Evolutionary conservation across 768 basidiomycete genomes (phyloP).

Genomic region (Agrocybe chaxingu): DNA sequence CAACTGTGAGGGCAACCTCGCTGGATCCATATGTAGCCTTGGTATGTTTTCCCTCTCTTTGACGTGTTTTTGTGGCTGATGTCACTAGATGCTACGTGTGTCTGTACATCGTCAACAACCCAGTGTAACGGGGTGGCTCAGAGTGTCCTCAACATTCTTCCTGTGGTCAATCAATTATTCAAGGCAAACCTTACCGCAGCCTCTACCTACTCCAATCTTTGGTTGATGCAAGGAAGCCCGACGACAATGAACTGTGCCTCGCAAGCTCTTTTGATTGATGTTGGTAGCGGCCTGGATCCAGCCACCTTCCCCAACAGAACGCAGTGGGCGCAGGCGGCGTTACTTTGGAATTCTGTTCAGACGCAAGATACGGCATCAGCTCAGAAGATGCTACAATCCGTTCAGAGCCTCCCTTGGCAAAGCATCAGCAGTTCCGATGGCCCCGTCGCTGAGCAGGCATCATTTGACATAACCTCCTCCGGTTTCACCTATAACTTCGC

Average conservation of each 20-base stretch:
- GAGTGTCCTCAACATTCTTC: slow-evolving; percentile 45
- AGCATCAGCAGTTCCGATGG: slow-evolving; percentile 36
- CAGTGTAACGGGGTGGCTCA: slow-evolving; percentile 54
- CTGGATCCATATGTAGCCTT: slow-evolving; percentile 53
- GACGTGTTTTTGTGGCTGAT: not conserved
- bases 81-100: slow-evolving; percentile 56
- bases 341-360: slow-evolving; percentile 58
- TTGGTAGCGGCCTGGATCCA: slow-evolving; percentile 40
- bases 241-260: slow-evolving; percentile 43
- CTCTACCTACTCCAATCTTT: slow-evolving; percentile 47
- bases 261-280: slow-evolving; percentile 55
- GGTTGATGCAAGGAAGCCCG: slow-evolving; percentile 43
- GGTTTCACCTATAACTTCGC: slow-evolving; percentile 64
- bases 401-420: slow-evolving; percentile 47
- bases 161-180: slow-evolving; percentile 46
- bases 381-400: slow-evolving; percentile 40
- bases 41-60: slow-evolving; percentile 33
- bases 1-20: slow-evolving; percentile 39
- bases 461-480: slow-evolving; percentile 39
- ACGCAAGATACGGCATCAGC: slow-evolving; percentile 42
- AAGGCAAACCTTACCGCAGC: slow-evolving; percentile 39
- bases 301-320: slow-evolving; percentile 44
- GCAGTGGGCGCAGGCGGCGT: slow-evolving; percentile 53
- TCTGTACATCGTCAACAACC: slow-evolving; percentile 44
- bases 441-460: slow-evolving; percentile 27